Percentiles rank a stretch among this genome's conserved stretches.
These are phyloP conservation scores for Rhipidocladum racemiflorum DNA, from an alignment of 176 grass and related monocot genomes.

Conservation along the genomic window DNA sequence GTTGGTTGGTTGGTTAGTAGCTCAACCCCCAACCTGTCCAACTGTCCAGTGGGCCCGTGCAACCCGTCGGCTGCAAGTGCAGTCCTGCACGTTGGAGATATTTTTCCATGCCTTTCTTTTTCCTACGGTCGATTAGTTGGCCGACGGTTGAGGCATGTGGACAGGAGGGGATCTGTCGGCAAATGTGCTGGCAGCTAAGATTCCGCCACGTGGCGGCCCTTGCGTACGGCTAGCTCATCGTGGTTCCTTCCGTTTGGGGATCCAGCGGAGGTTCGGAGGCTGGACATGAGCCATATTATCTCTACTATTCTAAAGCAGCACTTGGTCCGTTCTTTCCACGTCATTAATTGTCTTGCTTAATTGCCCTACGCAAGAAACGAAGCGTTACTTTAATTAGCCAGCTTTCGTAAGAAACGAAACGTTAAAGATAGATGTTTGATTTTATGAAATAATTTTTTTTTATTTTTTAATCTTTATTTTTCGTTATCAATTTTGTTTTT, in stretches of 20 bases:
- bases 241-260: not conserved
- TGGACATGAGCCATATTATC: too few relatives aligned
- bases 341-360: too few relatives aligned
- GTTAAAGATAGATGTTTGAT: too few relatives aligned
- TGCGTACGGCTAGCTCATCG: not conserved
- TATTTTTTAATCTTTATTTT: too few relatives aligned
- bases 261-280: too few relatives aligned
- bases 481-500: too few relatives aligned
- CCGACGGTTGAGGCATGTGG: not conserved
- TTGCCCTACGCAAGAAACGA: too few relatives aligned
- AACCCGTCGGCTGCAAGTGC: not conserved
- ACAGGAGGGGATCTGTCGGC: not conserved
- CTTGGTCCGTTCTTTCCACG: too few relatives aligned
- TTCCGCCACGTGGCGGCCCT: not conserved
- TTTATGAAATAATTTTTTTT: too few relatives aligned
- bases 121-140: not conserved
- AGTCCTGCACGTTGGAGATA: not conserved
- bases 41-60: not conserved
- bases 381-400: too few relatives aligned
- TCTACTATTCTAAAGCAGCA: too few relatives aligned
- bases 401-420: too few relatives aligned
- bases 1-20: not conserved
- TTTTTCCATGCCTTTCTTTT: not conserved
- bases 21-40: not conserved
- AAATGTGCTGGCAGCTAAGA: not conserved